These are phyloP conservation scores for Pythium angustatum DNA, from an alignment of 352 stramenopile genomes.

Conservation along the genomic window DNA sequence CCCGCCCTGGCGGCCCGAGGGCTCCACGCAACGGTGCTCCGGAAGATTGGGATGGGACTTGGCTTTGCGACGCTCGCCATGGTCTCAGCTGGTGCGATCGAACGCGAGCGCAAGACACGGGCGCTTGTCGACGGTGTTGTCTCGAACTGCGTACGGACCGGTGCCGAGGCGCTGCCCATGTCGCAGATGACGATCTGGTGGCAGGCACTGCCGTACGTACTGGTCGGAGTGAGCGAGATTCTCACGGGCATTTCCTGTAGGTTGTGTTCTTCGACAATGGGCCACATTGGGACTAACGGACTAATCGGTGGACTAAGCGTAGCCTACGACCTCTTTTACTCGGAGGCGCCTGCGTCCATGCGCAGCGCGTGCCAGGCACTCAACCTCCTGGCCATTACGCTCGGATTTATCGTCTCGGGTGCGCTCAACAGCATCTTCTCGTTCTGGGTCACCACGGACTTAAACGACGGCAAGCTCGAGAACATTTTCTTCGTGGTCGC, in stretches of 20 bases:
- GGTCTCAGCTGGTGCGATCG: conserved; percentile 64
- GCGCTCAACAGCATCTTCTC: conserved; percentile 88
- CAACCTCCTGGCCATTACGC: conserved; percentile 88
- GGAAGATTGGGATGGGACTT: conserved; percentile 86
- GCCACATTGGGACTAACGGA: not conserved
- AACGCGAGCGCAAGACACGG: conserved; percentile 68
- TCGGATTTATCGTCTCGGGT: conserved; percentile 83
- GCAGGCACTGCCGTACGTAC: conserved; percentile 88
- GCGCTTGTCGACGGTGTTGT: conserved; percentile 40
- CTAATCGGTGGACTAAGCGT: not conserved
- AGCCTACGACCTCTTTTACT: conserved; percentile 92
- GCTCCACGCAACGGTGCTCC: conserved; percentile 73
- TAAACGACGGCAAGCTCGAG: conserved; percentile 90
- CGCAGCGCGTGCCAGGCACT: conserved; percentile 88
- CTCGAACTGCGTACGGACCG: conserved; percentile 81
- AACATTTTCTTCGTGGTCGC: conserved; percentile 88
- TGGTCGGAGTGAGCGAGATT: conserved; percentile 90
- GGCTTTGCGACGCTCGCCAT: conserved; percentile 82
- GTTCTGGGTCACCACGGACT: conserved; percentile 87
- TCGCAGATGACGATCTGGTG: conserved; percentile 87
- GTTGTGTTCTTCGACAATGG: conserved; percentile 13
- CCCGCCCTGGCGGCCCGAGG: conserved; percentile 62
- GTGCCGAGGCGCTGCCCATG: conserved; percentile 65
- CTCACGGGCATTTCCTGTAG: conserved; percentile 86
- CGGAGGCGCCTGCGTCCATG: conserved; percentile 90